Base-by-base conservation (phyloP, 768 basidiomycete species). In the Aureoboletus auriporus region DNA sequence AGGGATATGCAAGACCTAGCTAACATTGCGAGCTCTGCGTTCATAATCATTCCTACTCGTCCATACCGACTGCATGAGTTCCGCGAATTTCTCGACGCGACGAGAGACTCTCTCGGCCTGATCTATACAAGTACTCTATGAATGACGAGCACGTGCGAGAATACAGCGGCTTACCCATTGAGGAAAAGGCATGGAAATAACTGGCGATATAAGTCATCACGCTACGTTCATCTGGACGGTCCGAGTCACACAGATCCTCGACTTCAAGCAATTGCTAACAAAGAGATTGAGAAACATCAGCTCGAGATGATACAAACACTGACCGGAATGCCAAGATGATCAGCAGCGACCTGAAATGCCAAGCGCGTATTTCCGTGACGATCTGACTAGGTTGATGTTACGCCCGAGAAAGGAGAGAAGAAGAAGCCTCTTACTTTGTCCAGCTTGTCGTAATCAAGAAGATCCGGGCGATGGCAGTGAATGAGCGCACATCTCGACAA, bases 161-260 rank as follows among this genome's bases (percentile, higher is more conserved):
- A 27, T 31, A 38, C 11, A 7, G 31, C 27, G 11, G 68, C 80
- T 43, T 55, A 94, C 94, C 92, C 86, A 96, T 94, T 0, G 90
- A 85, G 0, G 93, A 95, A 66, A 99, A 99, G 0, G 95, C 94
- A 63, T 98, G 96, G 76, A 99, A 99, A 70, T 79, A 98, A 58
- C 90, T 90, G 30, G 96, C 96, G 39, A 99, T 87, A 57, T 97
- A 98, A 5, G 93, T 97, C 92, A 97, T 97, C 10, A 97, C 90
- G 67, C 89, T 92, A 33, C 93, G 84, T 69, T 99, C 96, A 65
- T 99, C 96, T 0, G 95, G 95, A 40, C 78, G 80, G n/a, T 73
- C 73, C 0, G 84, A 80, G 61, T 93, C 92, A 56, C 92, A 94
- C 28, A 99, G 68, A 73, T 99, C 96, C 46, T 92, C 86, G 0